These are phyloP conservation scores for Pyricularia sp. DNA, from an alignment of 2,329 filamentous ascomycete genomes.

Conservation along the genomic window DNA sequence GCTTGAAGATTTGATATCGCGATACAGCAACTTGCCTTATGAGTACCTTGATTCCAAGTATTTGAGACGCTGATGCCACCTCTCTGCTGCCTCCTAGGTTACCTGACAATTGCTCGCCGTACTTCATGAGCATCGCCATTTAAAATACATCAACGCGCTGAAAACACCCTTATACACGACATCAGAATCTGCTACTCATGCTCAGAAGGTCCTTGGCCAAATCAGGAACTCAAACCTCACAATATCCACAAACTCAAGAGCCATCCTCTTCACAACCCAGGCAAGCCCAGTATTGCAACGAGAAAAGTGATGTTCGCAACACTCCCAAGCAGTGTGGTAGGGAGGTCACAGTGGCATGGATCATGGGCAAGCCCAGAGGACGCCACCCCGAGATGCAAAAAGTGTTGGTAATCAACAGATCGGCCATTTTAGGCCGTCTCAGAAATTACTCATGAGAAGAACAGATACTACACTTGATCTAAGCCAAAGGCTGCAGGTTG, in stretches of 20 bases:
- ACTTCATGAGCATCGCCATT: no score
- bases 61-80: no score
- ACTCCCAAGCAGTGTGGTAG: neutral
- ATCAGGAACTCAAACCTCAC: neutral
- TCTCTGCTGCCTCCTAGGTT: no score
- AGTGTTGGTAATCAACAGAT: neutral
- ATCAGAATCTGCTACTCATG: neutral
- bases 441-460: neutral
- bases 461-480: neutral
- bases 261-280: neutral
- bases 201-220: neutral
- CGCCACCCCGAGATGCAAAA: neutral
- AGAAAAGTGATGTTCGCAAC: neutral
- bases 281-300: neutral
- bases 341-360: neutral
- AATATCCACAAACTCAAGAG: neutral
- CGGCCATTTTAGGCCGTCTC: neutral
- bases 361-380: neutral
- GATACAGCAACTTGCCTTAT: no score
- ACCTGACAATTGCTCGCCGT: no score
- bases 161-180: neutral
- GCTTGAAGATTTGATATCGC: no score
- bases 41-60: no score
- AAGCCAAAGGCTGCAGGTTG: neutral
- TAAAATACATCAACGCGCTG: no score